A percentile compares a stretch with the other conserved stretches of the same genome.
phyloP scores from a whole-genome alignment of 768 basidiomycete species.

The Solioccasus polychromus region DNA sequence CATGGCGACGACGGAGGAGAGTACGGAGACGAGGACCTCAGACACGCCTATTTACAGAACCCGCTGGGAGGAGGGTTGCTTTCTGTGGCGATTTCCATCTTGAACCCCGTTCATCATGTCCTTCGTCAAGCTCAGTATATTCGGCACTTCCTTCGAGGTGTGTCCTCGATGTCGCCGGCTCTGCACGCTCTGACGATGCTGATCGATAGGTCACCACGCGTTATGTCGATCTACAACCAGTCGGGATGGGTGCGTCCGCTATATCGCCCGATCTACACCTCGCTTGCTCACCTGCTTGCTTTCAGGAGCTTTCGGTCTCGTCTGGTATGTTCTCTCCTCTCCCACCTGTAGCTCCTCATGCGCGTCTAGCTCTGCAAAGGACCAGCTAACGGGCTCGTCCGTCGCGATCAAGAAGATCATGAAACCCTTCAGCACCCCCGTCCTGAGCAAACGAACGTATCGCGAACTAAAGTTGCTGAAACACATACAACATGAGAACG shows the following conservation, averaged over 20 bases:
- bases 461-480: slow-evolving; percentile 97
- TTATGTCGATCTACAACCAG: slow-evolving; percentile 98
- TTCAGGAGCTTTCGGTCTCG: slow-evolving; percentile 90
- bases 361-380: slow-evolving; percentile 76
- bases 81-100: slow-evolving; percentile 16
- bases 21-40: slow-evolving; percentile 13
- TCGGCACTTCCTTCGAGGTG: slow-evolving; percentile 97
- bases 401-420: slow-evolving; percentile 99
- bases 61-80: slow-evolving; percentile 16
- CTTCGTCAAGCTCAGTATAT: slow-evolving; percentile 97
- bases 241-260: slow-evolving; percentile 86
- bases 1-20: background rate
- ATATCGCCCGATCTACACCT: slow-evolving; percentile 6
- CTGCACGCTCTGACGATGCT: slow-evolving; percentile 19
- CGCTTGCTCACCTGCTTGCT: slow-evolving; percentile 17
- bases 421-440: slow-evolving; percentile 99
- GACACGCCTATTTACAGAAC: slow-evolving; percentile 16
- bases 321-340: slow-evolving; percentile 69
- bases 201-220: slow-evolving; percentile 82
- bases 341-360: slow-evolving; percentile 7
- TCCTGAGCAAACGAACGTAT: slow-evolving; percentile 97
- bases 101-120: slow-evolving; percentile 52
- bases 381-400: slow-evolving; percentile 89
- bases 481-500: slow-evolving; percentile 98
- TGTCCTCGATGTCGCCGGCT: slow-evolving; percentile 13